A percentile compares a stretch with the other conserved stretches of the same genome.
Evolutionary conservation across 31 red algal genomes (phyloP).

Genomic region (Endocladia muricata): DNA sequence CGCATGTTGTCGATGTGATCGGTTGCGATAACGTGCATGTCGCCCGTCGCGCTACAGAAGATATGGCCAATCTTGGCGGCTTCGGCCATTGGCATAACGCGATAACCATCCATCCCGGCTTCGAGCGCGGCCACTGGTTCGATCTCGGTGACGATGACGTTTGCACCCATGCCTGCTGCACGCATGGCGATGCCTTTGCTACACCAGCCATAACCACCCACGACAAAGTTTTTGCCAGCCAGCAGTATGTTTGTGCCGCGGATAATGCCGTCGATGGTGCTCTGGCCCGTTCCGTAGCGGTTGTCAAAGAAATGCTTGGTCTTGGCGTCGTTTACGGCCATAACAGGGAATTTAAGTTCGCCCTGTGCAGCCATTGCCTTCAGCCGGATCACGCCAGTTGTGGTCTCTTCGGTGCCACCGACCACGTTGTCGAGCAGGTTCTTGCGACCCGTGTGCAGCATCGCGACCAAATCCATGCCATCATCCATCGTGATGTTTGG

Average conservation of each 20-base stretch:
- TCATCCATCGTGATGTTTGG: conserved; percentile 98
- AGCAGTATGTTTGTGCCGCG: conserved; percentile 98
- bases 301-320: conserved; percentile 99
- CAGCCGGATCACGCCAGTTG: conserved; percentile 94
- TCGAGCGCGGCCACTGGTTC: conserved; percentile 98
- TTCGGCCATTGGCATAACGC: conserved; percentile 85
- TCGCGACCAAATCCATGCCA: conserved; percentile 91
- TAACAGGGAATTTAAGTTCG: conserved; percentile 92
- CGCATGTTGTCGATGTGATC: conserved; percentile 96
- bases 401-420: conserved; percentile 98
- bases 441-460: conserved; percentile 97
- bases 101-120: conserved; percentile 97
- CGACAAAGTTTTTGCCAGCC: conserved; percentile 87
- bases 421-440: conserved; percentile 77
- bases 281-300: conserved; percentile 94
- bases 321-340: conserved; percentile 97
- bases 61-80: conserved; percentile 72
- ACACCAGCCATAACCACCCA: conserved; percentile 96
- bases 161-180: conserved; percentile 83
- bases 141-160: conserved; percentile 81
- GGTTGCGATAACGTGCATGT: conserved; percentile 86
- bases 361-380: conserved; percentile 86
- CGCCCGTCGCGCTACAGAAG: conserved; percentile 92
- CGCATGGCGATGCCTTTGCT: conserved; percentile 97
- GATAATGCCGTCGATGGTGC: conserved; percentile 89